Evolutionary conservation across 441 rosid genomes (phyloP).

Genomic region (Populus hybrid): DNA sequence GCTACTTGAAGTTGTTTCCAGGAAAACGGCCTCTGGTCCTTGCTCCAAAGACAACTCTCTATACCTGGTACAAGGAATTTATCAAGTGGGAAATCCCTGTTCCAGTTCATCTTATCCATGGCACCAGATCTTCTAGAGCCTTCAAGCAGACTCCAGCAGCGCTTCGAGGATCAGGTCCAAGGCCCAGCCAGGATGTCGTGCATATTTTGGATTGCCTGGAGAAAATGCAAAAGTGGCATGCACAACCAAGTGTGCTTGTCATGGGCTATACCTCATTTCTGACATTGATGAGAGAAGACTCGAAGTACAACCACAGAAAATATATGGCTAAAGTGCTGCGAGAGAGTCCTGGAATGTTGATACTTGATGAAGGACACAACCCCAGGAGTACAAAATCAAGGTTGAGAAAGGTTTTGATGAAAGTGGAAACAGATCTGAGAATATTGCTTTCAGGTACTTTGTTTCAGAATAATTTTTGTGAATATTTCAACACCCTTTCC

Average conservation of each 20-base stretch:
- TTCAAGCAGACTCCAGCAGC: constrained; percentile 34
- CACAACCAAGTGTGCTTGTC: constrained; percentile 85
- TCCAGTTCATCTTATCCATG: constrained; percentile 87
- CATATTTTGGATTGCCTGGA: constrained; percentile 89
- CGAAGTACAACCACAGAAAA: constrained; percentile 72
- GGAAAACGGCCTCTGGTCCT: constrained; percentile 84
- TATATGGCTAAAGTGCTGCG: constrained; percentile 88
- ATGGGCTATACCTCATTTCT: constrained; percentile 95
- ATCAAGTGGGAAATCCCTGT: constrained; percentile 88
- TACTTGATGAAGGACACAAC: constrained; percentile 95
- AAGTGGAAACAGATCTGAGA: constrained; percentile 74
- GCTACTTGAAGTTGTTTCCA: constrained; percentile 90
- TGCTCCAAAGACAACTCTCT: constrained; percentile 93
- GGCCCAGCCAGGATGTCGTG: constrained; percentile 81
- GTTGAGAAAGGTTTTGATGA: constrained; percentile 88
- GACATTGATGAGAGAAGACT: constrained; percentile 84
- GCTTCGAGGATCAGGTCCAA: constrained; percentile 48
- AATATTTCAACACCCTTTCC: constrained; percentile 90
- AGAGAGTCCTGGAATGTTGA: constrained; percentile 80
- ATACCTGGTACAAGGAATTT: constrained; percentile 96
- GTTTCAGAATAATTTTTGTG: constrained; percentile 95
- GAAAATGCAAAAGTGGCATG: constrained; percentile 35
- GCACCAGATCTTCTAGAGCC: constrained; percentile 63
- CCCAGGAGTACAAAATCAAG: constrained; percentile 96
- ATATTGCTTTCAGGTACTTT: constrained; percentile 87